Percentiles rank a stretch among this genome's conserved stretches.
Evolutionary conservation across 129 eudicot species (phyloP).

Genomic region (Chrysanthemum makinoi): DNA sequence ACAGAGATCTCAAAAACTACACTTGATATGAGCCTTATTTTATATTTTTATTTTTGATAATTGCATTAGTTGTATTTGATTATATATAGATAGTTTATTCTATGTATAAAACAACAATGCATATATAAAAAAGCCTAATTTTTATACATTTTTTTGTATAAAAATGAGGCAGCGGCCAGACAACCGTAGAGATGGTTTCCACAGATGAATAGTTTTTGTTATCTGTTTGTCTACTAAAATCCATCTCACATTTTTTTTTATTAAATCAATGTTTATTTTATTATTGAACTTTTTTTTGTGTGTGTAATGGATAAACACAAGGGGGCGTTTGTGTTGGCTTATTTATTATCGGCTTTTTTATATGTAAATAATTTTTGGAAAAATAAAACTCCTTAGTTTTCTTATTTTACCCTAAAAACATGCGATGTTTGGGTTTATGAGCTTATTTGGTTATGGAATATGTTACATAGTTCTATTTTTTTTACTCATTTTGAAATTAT

Average conservation of each 20-base stretch:
- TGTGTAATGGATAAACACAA: not conserved
- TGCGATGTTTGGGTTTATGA: too few relatives aligned
- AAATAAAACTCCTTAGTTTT: too few relatives aligned
- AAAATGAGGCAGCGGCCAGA: constrained; percentile 33
- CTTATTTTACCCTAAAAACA: too few relatives aligned
- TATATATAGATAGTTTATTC: constrained; percentile 11
- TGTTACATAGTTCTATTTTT: too few relatives aligned
- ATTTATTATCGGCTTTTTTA: too few relatives aligned
- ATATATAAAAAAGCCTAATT: constrained; percentile 23
- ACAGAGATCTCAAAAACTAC: constrained; percentile 44
- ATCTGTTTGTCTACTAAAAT: constrained; percentile 33
- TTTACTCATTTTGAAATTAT: too few relatives aligned
- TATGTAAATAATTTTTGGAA: too few relatives aligned
- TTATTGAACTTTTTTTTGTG: not conserved
- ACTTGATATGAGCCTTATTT: constrained; percentile 36
- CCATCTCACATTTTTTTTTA: constrained; percentile 16
- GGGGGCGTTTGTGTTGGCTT: too few relatives aligned
- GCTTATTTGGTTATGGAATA: too few relatives aligned
- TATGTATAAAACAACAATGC: constrained; percentile 26
- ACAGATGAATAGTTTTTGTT: constrained; percentile 33
- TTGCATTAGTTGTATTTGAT: constrained; percentile 23
- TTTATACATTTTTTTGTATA: not conserved
- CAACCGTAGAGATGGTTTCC: constrained; percentile 41
- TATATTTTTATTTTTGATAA: not conserved
- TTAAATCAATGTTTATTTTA: not conserved